phyloP scores from a whole-genome alignment of 2,329 filamentous ascomycete genomes.

The Bertia moriformis region DNA sequence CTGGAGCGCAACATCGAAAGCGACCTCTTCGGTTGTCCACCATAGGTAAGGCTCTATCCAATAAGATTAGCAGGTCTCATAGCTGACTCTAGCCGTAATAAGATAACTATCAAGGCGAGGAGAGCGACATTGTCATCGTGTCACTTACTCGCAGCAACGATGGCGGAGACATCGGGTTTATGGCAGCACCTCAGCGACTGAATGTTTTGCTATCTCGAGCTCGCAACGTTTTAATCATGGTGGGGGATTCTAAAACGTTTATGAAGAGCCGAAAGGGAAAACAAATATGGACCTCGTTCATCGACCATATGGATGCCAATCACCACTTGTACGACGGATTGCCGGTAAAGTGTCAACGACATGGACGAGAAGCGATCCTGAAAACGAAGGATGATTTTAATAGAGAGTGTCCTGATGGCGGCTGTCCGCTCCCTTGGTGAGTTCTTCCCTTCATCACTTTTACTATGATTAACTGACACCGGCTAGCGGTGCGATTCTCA shows the following conservation, averaged over 20 bases:
- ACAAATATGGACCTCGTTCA: constrained; percentile 39
- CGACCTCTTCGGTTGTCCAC: constrained; percentile 47
- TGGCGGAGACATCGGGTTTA: constrained; percentile 54
- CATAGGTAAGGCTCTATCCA: constrained; percentile 55
- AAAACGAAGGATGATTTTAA: constrained; percentile 41
- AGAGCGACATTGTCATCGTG: constrained; percentile 57
- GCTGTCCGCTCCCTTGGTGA: constrained; percentile 50
- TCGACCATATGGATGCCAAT: constrained; percentile 35
- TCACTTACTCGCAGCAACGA: constrained; percentile 55
- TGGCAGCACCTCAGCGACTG: constrained; percentile 47
- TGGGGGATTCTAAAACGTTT: constrained; percentile 58
- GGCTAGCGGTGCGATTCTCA: constrained; percentile 29
- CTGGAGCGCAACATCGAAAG: constrained; percentile 33
- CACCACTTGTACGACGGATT: constrained; percentile 43
- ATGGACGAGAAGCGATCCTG: constrained; percentile 32
- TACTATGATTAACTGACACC: no score
- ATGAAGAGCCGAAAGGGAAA: constrained; percentile 39
- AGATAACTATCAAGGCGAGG: constrained; percentile 72
- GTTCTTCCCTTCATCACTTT: constrained; percentile 11
- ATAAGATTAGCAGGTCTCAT: constrained; percentile 2
- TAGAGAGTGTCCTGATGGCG: constrained; percentile 50
- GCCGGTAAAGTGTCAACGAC: constrained; percentile 42
- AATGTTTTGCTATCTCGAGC: constrained; percentile 60
- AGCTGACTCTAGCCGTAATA: constrained; percentile 3
- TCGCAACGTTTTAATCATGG: constrained; percentile 48